Percentiles rank a stretch among this genome's conserved stretches.
These are phyloP conservation scores for Maudiozyma humilis DNA, from an alignment of 1,139 yeast species.

Conservation along the genomic window DNA sequence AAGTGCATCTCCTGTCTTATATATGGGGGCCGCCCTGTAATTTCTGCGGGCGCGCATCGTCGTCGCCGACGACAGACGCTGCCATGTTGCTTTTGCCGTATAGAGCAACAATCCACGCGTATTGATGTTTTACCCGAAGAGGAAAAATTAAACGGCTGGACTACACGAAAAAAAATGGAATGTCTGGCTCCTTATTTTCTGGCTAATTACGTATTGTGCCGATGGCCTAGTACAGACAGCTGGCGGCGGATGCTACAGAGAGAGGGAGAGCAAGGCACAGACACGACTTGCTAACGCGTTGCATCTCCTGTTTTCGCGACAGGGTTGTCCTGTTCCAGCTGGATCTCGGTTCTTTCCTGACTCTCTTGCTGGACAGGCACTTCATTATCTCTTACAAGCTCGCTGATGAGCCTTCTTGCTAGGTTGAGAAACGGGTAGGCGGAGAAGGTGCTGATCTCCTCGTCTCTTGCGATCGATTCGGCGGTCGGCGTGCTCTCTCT, in stretches of 20 bases:
- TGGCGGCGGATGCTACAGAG: no score
- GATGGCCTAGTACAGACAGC: no score
- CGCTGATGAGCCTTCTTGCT: constrained; percentile 90
- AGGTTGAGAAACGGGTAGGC: constrained; percentile 92
- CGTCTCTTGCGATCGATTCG: constrained; percentile 35
- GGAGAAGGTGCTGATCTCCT: constrained; percentile 73
- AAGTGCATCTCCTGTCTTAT: neutral
- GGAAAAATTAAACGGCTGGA: constrained; percentile 6
- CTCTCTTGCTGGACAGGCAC: neutral
- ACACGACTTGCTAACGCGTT: neutral
- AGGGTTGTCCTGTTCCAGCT: neutral
- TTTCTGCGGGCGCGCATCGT: neutral
- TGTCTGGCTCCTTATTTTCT: no score
- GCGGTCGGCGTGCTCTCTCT: constrained; percentile 32
- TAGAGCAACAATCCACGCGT: neutral
- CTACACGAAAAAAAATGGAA: neutral
- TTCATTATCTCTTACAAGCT: constrained; percentile 75
- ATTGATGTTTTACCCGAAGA: constrained; percentile 9
- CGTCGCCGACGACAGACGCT: neutral
- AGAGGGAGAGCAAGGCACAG: no score
- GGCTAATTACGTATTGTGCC: no score
- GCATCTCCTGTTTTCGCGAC: neutral
- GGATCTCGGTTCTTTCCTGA: neutral
- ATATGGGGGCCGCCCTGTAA: neutral
- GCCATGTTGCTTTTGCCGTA: constrained; percentile 1